Conservation (phyloP, 2,329 filamentous ascomycete species). For the Stagonosporopsis rhizophila region DNA sequence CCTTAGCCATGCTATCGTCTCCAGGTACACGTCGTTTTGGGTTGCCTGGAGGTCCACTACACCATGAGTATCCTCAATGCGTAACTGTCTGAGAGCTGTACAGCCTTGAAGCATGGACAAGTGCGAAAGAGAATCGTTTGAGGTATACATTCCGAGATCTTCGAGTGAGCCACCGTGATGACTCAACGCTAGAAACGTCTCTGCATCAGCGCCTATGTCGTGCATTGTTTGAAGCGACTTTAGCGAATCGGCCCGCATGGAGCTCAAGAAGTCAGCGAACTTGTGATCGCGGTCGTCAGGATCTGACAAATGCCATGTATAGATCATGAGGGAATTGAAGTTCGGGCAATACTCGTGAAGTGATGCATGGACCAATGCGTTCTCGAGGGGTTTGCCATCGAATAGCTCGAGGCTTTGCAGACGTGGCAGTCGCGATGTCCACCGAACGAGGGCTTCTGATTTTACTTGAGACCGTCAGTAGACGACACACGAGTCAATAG, state of each 20-base stretch:
- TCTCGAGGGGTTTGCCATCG: slow-evolving; percentile 66
- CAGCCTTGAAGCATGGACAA: slow-evolving; percentile 59
- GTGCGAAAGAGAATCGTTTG: slow-evolving; percentile 57
- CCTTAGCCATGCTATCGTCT: slow-evolving; percentile 62
- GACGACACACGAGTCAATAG: neutral
- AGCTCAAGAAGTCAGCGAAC: slow-evolving; percentile 65
- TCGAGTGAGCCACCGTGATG: slow-evolving; percentile 63
- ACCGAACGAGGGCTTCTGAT: slow-evolving; percentile 61
- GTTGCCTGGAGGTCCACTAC: slow-evolving; percentile 57
- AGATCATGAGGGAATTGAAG: slow-evolving; percentile 68
- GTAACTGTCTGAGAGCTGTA: slow-evolving; percentile 57
- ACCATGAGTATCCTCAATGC: slow-evolving; percentile 56
- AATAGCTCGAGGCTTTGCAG: slow-evolving; percentile 67
- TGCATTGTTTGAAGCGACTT: slow-evolving; percentile 66
- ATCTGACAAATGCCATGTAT: slow-evolving; percentile 51
- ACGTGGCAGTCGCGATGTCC: slow-evolving; percentile 65
- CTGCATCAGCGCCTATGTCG: slow-evolving; percentile 60
- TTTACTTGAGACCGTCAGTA: slow-evolving; percentile 51
- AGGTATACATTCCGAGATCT: slow-evolving; percentile 60
- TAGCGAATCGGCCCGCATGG: slow-evolving; percentile 64
- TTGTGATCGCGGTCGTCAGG: slow-evolving; percentile 61
- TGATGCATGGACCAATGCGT: slow-evolving; percentile 60
- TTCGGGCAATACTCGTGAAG: slow-evolving; percentile 66
- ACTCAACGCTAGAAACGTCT: slow-evolving; percentile 62
- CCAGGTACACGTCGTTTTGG: slow-evolving; percentile 60